Conservation (phyloP, 108 stramenopile species). For the Schizochytrium sp. region DNA sequence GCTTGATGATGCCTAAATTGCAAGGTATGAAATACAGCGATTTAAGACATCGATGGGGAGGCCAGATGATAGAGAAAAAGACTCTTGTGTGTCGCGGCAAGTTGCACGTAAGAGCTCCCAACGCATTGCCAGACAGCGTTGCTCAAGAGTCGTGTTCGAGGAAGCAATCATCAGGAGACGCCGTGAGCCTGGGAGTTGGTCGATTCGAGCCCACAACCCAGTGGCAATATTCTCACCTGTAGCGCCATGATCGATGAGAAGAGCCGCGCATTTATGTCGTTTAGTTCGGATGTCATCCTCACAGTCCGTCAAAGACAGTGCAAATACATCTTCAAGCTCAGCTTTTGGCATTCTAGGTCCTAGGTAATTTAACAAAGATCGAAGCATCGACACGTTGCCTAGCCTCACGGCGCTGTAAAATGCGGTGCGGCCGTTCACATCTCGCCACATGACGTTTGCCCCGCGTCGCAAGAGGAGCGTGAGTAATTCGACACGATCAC, state of each 20-base stretch:
- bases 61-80: neutral
- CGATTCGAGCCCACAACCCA: neutral
- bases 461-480: neutral
- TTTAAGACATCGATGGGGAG: neutral
- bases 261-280: neutral
- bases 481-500: neutral
- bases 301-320: neutral
- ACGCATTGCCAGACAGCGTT: neutral
- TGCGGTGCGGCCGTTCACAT: neutral
- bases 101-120: neutral
- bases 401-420: neutral
- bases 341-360: neutral
- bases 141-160: neutral
- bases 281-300: neutral
- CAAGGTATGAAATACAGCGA: neutral
- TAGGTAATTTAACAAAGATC: neutral
- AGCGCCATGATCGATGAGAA: neutral
- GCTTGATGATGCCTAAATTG: too few species aligned
- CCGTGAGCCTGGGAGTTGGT: neutral
- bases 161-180: neutral
- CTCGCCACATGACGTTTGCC: neutral
- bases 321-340: neutral
- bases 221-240: neutral
- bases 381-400: neutral
- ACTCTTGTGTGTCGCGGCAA: neutral